These are phyloP conservation scores for Claviceps monticola DNA, from an alignment of 2,329 filamentous ascomycete species.

Conservation along the genomic window DNA sequence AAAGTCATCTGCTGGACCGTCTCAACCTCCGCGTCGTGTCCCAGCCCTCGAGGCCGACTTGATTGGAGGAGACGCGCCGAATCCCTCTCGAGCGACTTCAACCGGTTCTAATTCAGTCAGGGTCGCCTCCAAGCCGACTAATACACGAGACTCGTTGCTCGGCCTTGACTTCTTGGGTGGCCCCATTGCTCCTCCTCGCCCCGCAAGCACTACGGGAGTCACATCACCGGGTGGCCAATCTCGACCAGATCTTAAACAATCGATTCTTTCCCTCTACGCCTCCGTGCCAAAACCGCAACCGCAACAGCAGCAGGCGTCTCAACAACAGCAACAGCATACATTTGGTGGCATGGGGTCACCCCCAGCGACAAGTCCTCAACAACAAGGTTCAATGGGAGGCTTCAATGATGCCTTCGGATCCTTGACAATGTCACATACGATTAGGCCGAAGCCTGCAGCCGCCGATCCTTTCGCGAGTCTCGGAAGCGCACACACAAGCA, in stretches of 20 bases:
- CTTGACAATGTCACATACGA: constrained; percentile 29
- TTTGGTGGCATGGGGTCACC: constrained; percentile 57
- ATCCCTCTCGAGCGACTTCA: constrained; percentile 59
- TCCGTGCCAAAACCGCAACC: constrained; percentile 70
- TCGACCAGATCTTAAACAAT: constrained; percentile 89
- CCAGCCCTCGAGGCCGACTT: constrained; percentile 54
- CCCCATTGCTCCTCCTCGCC: constrained; percentile 56
- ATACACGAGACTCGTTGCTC: constrained; percentile 75
- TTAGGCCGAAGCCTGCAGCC: constrained; percentile 28
- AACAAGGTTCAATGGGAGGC: constrained; percentile 40
- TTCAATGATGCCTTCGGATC: constrained; percentile 61
- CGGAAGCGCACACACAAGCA: constrained; percentile 22
- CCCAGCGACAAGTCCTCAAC: constrained; percentile 31
- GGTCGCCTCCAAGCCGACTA: constrained; percentile 49
- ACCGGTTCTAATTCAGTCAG: constrained; percentile 49
- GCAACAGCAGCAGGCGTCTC: constrained; percentile 24
- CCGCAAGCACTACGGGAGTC: constrained; percentile 65
- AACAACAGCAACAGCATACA: constrained; percentile 26
- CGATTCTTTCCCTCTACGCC: constrained; percentile 88
- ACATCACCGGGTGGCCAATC: constrained; percentile 50
- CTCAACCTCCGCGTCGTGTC: constrained; percentile 18
- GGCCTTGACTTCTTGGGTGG: constrained; percentile 87
- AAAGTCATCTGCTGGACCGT: constrained; percentile 41
- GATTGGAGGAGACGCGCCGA: constrained; percentile 62
- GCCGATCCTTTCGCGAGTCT: constrained; percentile 50